phyloP scores from a whole-genome alignment of 495 filamentous ascomycete genomes.

The Chaetomium tenue region DNA sequence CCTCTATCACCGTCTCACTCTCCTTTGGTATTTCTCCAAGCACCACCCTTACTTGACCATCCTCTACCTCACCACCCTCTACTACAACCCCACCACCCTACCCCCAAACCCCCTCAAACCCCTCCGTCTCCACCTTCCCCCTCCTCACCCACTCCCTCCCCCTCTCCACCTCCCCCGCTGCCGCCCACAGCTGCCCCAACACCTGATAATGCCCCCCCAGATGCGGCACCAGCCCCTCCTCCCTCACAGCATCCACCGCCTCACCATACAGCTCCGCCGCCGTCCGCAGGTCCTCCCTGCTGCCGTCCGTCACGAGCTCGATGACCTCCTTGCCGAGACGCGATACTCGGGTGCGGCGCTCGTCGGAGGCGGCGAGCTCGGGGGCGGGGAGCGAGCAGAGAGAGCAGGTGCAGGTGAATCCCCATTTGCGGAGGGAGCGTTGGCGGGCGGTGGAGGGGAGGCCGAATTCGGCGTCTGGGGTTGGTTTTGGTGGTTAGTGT shows the following conservation, averaged over 20 bases:
- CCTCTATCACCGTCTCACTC: too few relatives aligned
- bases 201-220: constrained; percentile 38
- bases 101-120: constrained; percentile 23
- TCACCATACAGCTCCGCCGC: constrained; percentile 30
- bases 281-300: constrained; percentile 9
- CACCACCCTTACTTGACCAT: too few relatives aligned
- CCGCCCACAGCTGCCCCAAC: constrained; percentile 32
- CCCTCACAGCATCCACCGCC: constrained; percentile 29
- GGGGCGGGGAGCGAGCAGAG: constrained; percentile 34
- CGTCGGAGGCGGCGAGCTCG: constrained; percentile 30
- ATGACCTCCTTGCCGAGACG: constrained; percentile 29
- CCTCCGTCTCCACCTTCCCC: constrained; percentile 30
- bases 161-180: constrained; percentile 25
- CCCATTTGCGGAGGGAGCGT: constrained; percentile 35
- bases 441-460: constrained; percentile 33
- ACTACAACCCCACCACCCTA: not conserved
- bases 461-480: constrained; percentile 33
- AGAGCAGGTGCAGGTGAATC: constrained; percentile 39
- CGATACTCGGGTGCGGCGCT: constrained; percentile 28
- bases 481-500: not conserved
- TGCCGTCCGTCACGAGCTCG: constrained; percentile 23
- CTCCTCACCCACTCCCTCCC: constrained; percentile 30
- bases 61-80: not conserved
- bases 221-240: constrained; percentile 36
- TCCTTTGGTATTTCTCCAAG: too few relatives aligned